Evolutionary conservation across 1,284 basidiomycete species (phyloP).

Genomic region (Crucibulum parvulum): DNA sequence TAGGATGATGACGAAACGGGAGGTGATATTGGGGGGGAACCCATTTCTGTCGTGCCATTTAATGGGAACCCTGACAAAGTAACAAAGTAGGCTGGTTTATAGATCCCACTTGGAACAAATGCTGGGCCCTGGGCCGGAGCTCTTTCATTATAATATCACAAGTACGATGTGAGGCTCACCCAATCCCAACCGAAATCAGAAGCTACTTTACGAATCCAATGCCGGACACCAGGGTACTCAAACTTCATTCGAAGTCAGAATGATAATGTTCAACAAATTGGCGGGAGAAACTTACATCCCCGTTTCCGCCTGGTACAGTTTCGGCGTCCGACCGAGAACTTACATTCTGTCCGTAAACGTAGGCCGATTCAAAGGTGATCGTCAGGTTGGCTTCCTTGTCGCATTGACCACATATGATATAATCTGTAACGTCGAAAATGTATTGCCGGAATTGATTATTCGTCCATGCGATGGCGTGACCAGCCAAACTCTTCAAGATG

Average conservation of each 20-base stretch:
- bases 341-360: constrained; percentile 59
- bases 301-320: constrained; percentile 32
- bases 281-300: constrained; percentile 15
- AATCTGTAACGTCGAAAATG: constrained; percentile 55
- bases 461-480: constrained; percentile 60
- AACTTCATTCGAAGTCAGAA: constrained; percentile 36
- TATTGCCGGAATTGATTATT: constrained; percentile 67
- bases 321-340: constrained; percentile 55
- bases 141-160: constrained; percentile 3
- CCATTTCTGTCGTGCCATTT: not conserved
- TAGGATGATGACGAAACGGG: constrained; percentile 12
- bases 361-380: constrained; percentile 60
- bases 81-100: constrained; percentile 59
- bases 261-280: not conserved
- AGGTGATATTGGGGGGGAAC: constrained; percentile 21
- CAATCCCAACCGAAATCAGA: constrained; percentile 70
- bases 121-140: constrained; percentile 52
- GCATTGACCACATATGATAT: constrained; percentile 28
- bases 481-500: constrained; percentile 51
- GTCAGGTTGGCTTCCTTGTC: constrained; percentile 51
- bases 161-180: constrained; percentile 33
- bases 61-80: constrained; percentile 37
- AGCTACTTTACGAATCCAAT: constrained; percentile 57
- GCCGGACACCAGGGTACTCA: constrained; percentile 55
- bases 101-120: constrained; percentile 61